Evolutionary conservation across 2,329 filamentous ascomycete genomes (phyloP).

Genomic region (Parastagonospora nodorum): DNA sequence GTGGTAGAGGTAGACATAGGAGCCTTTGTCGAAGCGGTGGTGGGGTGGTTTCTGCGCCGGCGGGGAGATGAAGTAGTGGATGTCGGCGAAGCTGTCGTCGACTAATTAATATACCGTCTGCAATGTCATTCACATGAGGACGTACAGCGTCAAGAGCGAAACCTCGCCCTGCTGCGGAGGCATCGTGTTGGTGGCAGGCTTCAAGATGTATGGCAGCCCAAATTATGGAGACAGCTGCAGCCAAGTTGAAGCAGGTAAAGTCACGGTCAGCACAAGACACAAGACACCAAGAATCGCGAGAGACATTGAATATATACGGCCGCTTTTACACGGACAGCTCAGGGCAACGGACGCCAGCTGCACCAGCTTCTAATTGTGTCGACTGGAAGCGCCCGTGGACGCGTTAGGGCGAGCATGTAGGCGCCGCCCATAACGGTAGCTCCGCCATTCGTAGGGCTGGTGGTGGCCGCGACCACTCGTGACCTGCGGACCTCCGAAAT

Average conservation of each 20-base stretch:
- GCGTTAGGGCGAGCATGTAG: constrained; percentile 20
- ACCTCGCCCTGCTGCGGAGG: constrained; percentile 55
- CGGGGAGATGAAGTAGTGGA: constrained; percentile 80
- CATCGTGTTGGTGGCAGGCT: constrained; percentile 42
- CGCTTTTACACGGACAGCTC: constrained; percentile 6
- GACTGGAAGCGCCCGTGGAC: constrained; percentile 39
- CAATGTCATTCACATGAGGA: neutral
- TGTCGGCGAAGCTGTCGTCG: constrained; percentile 68
- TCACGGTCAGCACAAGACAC: constrained; percentile 17
- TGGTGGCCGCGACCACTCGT: constrained; percentile 17
- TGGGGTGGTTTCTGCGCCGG: constrained; percentile 71
- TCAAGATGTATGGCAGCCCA: constrained; percentile 2
- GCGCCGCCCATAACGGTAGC: constrained; percentile 19
- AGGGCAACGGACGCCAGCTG: constrained; percentile 13
- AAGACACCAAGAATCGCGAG: constrained; percentile 8
- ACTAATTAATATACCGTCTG: constrained; percentile 16
- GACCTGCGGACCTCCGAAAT: constrained; percentile 37
- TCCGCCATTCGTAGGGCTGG: constrained; percentile 20
- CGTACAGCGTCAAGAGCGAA: constrained; percentile 55
- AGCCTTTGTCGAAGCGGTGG: constrained; percentile 79
- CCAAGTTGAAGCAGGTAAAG: constrained; percentile 13
- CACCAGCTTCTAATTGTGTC: constrained; percentile 40
- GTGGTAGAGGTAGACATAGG: constrained; percentile 81
- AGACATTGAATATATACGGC: constrained; percentile 23
- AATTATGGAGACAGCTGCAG: constrained; percentile 4